These are phyloP conservation scores for Pseudogymnoascus sp. DNA, from an alignment of 2,329 filamentous ascomycete genomes.

Conservation along the genomic window DNA sequence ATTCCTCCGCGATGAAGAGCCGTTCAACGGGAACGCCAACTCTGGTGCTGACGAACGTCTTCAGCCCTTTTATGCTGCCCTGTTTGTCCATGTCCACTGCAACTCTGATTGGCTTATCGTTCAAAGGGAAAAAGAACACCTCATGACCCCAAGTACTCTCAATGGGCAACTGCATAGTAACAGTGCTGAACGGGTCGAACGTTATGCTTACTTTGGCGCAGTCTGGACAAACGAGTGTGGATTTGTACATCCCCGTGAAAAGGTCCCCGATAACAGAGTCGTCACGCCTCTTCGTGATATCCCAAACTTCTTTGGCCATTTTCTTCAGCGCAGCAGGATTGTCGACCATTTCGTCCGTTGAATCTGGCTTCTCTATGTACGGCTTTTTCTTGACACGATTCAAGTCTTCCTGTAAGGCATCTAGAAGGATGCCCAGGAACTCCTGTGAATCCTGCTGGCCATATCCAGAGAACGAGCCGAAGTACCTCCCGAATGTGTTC, in stretches of 20 bases:
- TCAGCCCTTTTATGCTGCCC: constrained; percentile 58
- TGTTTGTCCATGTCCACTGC: constrained; percentile 75
- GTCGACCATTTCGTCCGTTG: constrained; percentile 89
- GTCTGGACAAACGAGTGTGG: constrained; percentile 82
- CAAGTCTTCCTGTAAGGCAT: constrained; percentile 89
- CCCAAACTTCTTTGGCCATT: constrained; percentile 83
- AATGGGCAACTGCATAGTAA: constrained; percentile 84
- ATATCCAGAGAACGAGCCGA: constrained; percentile 84
- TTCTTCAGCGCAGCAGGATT: constrained; percentile 71
- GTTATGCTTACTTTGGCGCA: constrained; percentile 97
- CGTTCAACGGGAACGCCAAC: constrained; percentile 56
- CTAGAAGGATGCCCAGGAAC: constrained; percentile 88
- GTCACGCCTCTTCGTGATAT: constrained; percentile 85
- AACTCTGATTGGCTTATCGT: constrained; percentile 61
- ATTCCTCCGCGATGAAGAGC: constrained; percentile 76
- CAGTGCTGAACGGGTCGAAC: constrained; percentile 93
- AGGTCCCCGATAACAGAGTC: constrained; percentile 93
- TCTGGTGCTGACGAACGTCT: constrained; percentile 60
- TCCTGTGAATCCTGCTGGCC: constrained; percentile 97
- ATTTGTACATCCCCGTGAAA: constrained; percentile 98
- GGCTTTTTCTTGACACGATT: constrained; percentile 93
- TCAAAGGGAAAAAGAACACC: constrained; percentile 70
- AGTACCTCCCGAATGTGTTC: constrained; percentile 67
- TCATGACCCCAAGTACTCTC: constrained; percentile 71
- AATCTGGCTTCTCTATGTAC: constrained; percentile 95